A percentile compares a stretch with the other conserved stretches of the same genome.
phyloP scores from a whole-genome alignment of 148 eudicot species.

The Rhododendron ferrugineum region DNA sequence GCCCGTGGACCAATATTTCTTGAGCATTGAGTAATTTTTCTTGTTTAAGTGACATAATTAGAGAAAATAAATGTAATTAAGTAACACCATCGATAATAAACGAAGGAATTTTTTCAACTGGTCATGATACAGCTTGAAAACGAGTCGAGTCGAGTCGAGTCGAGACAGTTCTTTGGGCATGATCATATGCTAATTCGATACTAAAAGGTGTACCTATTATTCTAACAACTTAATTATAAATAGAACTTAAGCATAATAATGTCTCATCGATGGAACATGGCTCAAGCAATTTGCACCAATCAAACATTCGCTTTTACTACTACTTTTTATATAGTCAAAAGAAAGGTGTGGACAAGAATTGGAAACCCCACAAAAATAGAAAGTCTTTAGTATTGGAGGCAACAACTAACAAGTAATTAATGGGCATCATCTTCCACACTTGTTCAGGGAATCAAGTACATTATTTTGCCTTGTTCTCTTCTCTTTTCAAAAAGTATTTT shows the following conservation, averaged over 20 bases:
- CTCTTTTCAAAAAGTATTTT: too few relatives aligned
- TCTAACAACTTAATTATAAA: too few relatives aligned
- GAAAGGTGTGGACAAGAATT: background rate
- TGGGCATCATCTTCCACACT: background rate
- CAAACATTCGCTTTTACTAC: background rate
- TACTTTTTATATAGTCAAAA: background rate
- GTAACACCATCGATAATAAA: too few relatives aligned
- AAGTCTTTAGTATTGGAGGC: background rate
- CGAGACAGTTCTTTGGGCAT: background rate
- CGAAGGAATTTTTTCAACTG: background rate
- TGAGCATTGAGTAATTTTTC: too few relatives aligned
- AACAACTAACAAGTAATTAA: background rate
- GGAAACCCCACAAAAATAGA: background rate
- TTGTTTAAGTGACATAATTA: background rate
- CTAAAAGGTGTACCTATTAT: background rate
- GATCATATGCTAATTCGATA: background rate
- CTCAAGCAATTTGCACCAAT: conserved; percentile 1
- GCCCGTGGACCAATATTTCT: too few relatives aligned
- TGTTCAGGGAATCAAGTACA: background rate
- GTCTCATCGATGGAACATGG: background rate
- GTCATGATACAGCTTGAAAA: background rate
- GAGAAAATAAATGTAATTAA: background rate
- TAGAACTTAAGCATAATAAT: background rate
- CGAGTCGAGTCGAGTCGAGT: background rate
- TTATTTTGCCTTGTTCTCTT: too few relatives aligned